These are phyloP conservation scores for Xylaria telfairii DNA, from an alignment of 495 filamentous ascomycete species.

Conservation along the genomic window DNA sequence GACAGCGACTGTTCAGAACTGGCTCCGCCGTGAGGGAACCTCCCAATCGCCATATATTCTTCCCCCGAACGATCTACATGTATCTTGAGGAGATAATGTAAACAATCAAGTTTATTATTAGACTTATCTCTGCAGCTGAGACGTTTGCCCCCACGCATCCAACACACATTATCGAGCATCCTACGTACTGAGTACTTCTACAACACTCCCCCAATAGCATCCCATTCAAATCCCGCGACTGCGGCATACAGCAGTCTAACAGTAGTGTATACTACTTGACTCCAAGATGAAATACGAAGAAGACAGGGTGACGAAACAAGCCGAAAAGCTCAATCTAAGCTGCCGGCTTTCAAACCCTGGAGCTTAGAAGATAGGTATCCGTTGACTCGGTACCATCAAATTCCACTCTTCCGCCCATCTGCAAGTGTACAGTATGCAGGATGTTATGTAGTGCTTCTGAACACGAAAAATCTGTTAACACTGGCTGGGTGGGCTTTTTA, in stretches of 20 bases:
- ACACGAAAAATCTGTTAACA: background rate
- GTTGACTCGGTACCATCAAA: conserved; percentile 11
- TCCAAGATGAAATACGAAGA: conserved; percentile 16
- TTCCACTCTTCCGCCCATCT: background rate
- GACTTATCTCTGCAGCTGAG: conserved; percentile 7
- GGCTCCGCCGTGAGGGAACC: background rate
- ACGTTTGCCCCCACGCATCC: conserved; percentile 10
- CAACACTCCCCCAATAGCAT: background rate
- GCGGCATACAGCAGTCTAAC: background rate
- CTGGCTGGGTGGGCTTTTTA: background rate
- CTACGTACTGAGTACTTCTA: background rate
- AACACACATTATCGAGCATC: conserved; percentile 1
- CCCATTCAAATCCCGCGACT: background rate
- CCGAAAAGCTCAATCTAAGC: background rate
- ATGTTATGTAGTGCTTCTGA: background rate
- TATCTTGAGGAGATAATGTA: background rate
- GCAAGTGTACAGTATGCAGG: background rate
- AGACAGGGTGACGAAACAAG: background rate
- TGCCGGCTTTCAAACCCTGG: conserved; percentile 8
- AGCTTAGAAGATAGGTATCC: conserved; percentile 5
- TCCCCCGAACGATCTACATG: background rate
- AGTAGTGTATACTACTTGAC: background rate
- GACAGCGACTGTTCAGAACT: background rate
- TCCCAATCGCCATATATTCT: conserved; percentile 19
- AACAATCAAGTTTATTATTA: conserved; percentile 14